Base-by-base conservation (phyloP, 1,139 yeast species). In the Yamadazyma spencermartinsiae region DNA sequence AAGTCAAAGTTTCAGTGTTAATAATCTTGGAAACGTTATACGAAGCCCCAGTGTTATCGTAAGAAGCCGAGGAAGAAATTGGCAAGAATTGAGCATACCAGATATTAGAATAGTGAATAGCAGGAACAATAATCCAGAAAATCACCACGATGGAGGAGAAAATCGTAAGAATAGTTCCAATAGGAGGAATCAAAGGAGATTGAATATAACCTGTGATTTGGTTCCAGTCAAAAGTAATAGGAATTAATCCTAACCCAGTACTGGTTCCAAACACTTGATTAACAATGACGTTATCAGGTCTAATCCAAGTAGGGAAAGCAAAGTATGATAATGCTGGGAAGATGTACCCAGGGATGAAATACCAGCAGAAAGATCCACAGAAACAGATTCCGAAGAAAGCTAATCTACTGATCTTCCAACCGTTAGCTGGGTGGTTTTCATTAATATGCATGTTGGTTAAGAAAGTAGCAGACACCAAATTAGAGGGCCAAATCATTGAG, bases 151-250 rank as follows among this genome's bases (percentile, higher is more conserved):
- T 58, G 14, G 80, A 72, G 4, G 65, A 31, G 41, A 73, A 63
- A 43, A 76, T 69, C 48, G 82, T 80, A 26, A 72, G 65, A 40
- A 76, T 61, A 15, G 82, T 75, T 37, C 75, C 65, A 36, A 80
- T 77, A 21, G 90, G 89, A 7, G 87, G 84, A 48, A 81, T 72
- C 52, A 84, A 69, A 9, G 90, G 87, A 18, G 84, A 75, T 12
- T 82, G 80, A 43, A 78, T 61, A 58, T 75, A 78, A 37, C 80
- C 84, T 28, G 72, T 63, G 35, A 70, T 61, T 53, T 69, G 75
- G 49, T 66, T 68, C 74, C 74, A 69, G 51, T 63, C 70, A 44
- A 65, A 62, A 16, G 72, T 64, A 37, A 77, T 55, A 17, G 89
- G 89, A 52, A 81, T 60, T 56, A 81, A 56, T 19, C 86, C 88